Evolutionary conservation across 108 stramenopile genomes (phyloP).

Genomic region (Nitzschia palea): DNA sequence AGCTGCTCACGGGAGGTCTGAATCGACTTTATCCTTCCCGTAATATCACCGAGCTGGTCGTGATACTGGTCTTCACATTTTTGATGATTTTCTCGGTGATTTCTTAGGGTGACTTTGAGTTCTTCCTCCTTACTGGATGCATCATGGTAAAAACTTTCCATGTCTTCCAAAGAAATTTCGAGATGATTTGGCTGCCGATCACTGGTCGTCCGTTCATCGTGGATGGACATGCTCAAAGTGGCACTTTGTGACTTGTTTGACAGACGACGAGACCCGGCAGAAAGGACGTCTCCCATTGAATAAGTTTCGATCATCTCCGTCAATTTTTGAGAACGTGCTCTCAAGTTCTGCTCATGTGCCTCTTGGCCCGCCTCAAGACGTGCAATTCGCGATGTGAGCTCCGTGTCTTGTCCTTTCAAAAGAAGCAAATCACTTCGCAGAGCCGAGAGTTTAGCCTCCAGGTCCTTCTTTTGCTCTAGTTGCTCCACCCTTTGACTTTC

Average conservation of each 20-base stretch:
- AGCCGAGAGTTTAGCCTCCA: slow-evolving; percentile 23
- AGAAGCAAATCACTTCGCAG: slow-evolving; percentile 31
- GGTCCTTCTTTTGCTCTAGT: slow-evolving; percentile 28
- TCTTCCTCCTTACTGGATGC: slow-evolving; percentile 44
- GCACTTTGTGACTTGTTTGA: slow-evolving; percentile 45
- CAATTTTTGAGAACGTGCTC: slow-evolving; percentile 64
- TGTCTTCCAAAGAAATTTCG: slow-evolving; percentile 59
- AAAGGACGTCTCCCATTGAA: slow-evolving; percentile 40
- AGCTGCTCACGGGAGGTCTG: slow-evolving; percentile 23
- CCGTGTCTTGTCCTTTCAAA: slow-evolving; percentile 40
- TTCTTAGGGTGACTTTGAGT: slow-evolving; percentile 34
- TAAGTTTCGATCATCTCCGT: slow-evolving; percentile 56
- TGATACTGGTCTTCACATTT: slow-evolving; percentile 57
- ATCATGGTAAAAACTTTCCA: slow-evolving; percentile 59
- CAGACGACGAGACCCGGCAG: slow-evolving; percentile 29
- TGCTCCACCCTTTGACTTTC: slow-evolving; percentile 41
- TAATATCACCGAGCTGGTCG: slow-evolving; percentile 59
- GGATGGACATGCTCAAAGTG: slow-evolving; percentile 9
- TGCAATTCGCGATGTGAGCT: slow-evolving; percentile 44
- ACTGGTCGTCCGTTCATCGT: neutral
- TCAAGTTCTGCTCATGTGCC: slow-evolving; percentile 38
- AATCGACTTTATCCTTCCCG: slow-evolving; percentile 53
- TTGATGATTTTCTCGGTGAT: slow-evolving; percentile 37
- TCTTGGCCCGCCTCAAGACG: slow-evolving; percentile 63
- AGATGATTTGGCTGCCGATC: no score